Conservation (phyloP, 495 filamentous ascomycete genomes). For the Penicillium roqueforti region DNA sequence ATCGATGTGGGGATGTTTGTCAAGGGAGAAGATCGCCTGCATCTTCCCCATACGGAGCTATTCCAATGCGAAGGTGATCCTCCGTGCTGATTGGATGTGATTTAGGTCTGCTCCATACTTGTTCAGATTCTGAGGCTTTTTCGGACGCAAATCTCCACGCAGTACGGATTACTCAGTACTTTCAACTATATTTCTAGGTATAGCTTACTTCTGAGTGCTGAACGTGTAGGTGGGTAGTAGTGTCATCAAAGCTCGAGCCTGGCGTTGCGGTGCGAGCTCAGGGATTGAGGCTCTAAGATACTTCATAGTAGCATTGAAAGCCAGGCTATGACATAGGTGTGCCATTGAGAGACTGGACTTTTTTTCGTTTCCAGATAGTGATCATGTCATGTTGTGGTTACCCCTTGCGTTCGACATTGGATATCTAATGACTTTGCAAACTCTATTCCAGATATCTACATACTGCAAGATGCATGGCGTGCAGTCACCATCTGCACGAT, state of each 20-base stretch:
- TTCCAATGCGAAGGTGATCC: conserved; percentile 6
- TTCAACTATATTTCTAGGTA: no score
- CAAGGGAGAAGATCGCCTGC: conserved; percentile 7
- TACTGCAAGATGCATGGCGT: conserved; percentile 17
- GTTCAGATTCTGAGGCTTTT: neutral
- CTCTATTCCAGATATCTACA: conserved; percentile 11
- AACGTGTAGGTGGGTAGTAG: neutral
- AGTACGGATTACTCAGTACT: no score
- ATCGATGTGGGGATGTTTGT: neutral
- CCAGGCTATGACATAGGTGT: neutral
- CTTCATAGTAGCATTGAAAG: neutral
- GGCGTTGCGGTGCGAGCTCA: neutral
- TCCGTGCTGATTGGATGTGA: neutral
- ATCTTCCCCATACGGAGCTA: conserved; percentile 7
- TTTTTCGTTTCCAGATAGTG: neutral
- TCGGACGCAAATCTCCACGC: neutral
- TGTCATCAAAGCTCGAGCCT: neutral
- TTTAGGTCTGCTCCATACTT: neutral
- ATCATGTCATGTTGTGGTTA: neutral
- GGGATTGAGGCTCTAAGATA: neutral
- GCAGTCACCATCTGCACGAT: neutral
- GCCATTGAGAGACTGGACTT: neutral
- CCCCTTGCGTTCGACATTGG: conserved; percentile 14
- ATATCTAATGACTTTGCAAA: conserved; percentile 3
- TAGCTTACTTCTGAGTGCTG: neutral